Base-by-base conservation (phyloP, 2,329 filamentous ascomycete genomes). In the Magnaporthales sp. region DNA sequence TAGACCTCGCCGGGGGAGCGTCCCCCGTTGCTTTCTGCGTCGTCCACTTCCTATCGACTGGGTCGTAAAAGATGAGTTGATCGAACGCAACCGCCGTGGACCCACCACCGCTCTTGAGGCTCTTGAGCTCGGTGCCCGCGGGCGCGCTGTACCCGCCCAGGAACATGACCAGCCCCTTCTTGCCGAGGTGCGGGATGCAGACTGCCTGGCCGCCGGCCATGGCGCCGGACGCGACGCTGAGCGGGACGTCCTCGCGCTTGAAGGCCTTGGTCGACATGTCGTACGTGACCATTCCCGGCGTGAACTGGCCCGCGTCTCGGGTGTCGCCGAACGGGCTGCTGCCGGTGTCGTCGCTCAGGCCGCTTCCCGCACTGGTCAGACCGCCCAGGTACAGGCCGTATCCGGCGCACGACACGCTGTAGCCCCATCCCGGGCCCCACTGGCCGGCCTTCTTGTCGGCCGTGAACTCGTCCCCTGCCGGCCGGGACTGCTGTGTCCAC, bases 11-110 rank as follows among this genome's bases (percentile, higher is more conserved):
- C 0, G 70, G 68, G 0, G 78, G 77, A 2, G 69, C 67, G 7
- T 66, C 68, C 4, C 77, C 77, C 0, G 70, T 75, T 3, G 76
- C 75, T 30, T 66, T 66, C 66, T 80, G 78, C 6, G 66, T 71
- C 38, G 75, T 73, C 77, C 77, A 80, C 38, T 70, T 70, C n/a
- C 72, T 69, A 1, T 70, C 72, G n/a, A 73, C 69, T 6, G 76
- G 74, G 64, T 80, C 75, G 67, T 73, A 74, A 19, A 80, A 68
- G 1, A 69, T 72, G 15, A 80, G 65, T 5, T 65, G 71, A 31
- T 71, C 71, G 67, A 77, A 76, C 64, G 64, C 69, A 10, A 72
- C 27, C 29, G 70, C 10, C 26, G 24, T 60, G 10, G 56, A 60
- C 22, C 56, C 56, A 13, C 56, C 56, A 8, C 56, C 56, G 13